A percentile compares a stretch with the other conserved stretches of the same genome.
Evolutionary conservation across 305 asterid species (phyloP).

Genomic region (Fraxinus sp.): DNA sequence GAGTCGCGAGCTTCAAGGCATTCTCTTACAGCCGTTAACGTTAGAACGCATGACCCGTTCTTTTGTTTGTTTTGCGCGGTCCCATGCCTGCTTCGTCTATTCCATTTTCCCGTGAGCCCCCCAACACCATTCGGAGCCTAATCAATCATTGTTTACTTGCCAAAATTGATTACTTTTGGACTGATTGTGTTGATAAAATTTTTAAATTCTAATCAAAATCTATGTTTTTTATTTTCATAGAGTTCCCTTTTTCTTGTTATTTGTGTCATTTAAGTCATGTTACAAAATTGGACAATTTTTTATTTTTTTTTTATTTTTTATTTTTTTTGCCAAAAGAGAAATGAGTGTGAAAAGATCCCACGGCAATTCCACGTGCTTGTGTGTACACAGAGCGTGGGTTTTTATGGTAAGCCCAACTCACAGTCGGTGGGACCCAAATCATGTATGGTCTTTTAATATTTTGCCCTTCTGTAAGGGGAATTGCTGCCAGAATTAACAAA

Average conservation of each 20-base stretch:
- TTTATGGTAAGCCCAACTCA: conserved; percentile 1
- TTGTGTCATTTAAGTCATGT: not conserved
- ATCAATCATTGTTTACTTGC: not conserved
- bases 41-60: not conserved
- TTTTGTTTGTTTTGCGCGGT: not conserved
- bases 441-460: not conserved
- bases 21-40: not conserved
- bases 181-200: not conserved
- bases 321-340: not conserved
- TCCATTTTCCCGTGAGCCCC: not conserved
- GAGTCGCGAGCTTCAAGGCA: not conserved
- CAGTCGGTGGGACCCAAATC: not conserved
- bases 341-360: conserved; percentile 30
- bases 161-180: not conserved
- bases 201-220: no score
- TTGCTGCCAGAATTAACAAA: no score
- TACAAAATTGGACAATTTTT: no score
- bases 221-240: not conserved
- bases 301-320: no score
- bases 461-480: not conserved
- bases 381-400: conserved; percentile 3
- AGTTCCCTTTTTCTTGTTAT: not conserved
- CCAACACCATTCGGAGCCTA: not conserved
- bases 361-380: conserved; percentile 29
- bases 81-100: not conserved